A percentile compares a stretch with the other conserved stretches of the same genome.
Evolutionary conservation across 2,329 filamentous ascomycete species (phyloP).

Genomic region (Meredithiella fracta): DNA sequence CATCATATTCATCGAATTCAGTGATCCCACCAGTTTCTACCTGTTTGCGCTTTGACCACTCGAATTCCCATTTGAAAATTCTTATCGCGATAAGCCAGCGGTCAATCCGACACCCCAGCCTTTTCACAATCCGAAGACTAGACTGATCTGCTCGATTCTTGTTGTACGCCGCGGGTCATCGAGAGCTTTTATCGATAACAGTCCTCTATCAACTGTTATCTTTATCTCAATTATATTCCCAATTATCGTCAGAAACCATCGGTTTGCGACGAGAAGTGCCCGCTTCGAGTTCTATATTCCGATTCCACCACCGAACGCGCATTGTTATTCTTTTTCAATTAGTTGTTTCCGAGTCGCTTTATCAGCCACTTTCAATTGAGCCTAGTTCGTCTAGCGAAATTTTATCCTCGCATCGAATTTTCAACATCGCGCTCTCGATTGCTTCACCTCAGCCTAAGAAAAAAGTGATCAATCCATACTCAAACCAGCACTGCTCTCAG

Average conservation of each 20-base stretch:
- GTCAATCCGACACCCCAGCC: not conserved
- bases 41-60: not conserved
- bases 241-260: not conserved
- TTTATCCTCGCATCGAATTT: no score
- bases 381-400: no score
- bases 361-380: no score
- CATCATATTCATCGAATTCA: no score
- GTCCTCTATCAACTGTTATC: conserved; percentile 5
- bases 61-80: not conserved
- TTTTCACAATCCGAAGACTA: not conserved
- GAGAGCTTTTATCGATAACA: conserved; percentile 7
- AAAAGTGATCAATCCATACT: not conserved
- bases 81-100: conserved; percentile 4
- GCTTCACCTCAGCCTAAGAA: not conserved
- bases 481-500: no score
- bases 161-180: conserved; percentile 1
- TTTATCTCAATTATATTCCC: not conserved
- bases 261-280: not conserved
- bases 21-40: no score
- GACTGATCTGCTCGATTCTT: not conserved
- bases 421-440: no score
- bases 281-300: no score
- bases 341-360: not conserved
- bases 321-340: not conserved
- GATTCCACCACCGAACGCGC: not conserved